Conservation (phyloP, 2,329 filamentous ascomycete genomes). For the Colletotrichum tabaci region DNA sequence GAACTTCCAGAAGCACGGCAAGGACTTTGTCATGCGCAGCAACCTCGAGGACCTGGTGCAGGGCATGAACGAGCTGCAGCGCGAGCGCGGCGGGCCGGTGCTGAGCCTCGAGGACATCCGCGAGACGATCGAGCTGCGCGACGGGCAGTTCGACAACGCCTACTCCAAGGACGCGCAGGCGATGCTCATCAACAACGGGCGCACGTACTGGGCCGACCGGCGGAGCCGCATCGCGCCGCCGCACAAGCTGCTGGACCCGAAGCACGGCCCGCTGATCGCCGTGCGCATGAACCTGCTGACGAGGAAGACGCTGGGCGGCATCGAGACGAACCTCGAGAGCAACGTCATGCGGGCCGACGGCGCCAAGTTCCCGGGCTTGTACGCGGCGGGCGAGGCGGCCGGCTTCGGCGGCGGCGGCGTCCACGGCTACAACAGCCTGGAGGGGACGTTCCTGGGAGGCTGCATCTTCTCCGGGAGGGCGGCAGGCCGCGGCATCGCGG, state of each 20-base stretch:
- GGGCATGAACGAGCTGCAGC: slow-evolving; percentile 72
- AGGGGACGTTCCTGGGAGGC: slow-evolving; percentile 74
- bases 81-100: slow-evolving; percentile 59
- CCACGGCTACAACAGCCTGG: slow-evolving; percentile 73
- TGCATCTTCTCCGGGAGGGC: slow-evolving; percentile 74
- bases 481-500: slow-evolving; percentile 69
- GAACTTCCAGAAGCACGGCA: slow-evolving; percentile 71
- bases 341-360: slow-evolving; percentile 68
- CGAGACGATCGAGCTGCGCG: slow-evolving; percentile 66
- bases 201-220: slow-evolving; percentile 69
- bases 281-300: slow-evolving; percentile 74
- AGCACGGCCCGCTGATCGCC: slow-evolving; percentile 72
- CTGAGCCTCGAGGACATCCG: slow-evolving; percentile 62
- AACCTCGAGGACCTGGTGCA: slow-evolving; percentile 68
- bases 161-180: slow-evolving; percentile 74
- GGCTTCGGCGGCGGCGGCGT: slow-evolving; percentile 75
- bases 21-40: slow-evolving; percentile 72
- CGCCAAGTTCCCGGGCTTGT: slow-evolving; percentile 67
- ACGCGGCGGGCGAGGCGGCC: slow-evolving; percentile 72
- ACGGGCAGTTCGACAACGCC: slow-evolving; percentile 68
- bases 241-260: slow-evolving; percentile 67
- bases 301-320: slow-evolving; percentile 72
- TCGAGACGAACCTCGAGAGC: slow-evolving; percentile 72
- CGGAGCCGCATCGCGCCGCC: slow-evolving; percentile 66
- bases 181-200: slow-evolving; percentile 72